These are phyloP conservation scores for Colletotrichum abscissum DNA, from an alignment of 2,329 filamentous ascomycete genomes.

Conservation along the genomic window DNA sequence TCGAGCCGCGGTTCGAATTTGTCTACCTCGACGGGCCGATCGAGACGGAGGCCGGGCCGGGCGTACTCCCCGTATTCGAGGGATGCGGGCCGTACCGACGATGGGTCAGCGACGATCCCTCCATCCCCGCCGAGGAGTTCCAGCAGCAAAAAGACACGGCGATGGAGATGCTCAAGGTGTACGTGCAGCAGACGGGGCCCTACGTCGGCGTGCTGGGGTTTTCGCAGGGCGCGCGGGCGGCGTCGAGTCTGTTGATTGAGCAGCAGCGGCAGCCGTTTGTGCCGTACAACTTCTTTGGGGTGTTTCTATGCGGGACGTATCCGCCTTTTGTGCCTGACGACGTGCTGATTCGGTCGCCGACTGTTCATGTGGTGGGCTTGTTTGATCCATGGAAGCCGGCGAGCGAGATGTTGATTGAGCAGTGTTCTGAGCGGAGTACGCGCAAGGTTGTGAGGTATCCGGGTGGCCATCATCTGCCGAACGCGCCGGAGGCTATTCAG, in stretches of 20 bases:
- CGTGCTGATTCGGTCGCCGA: slow-evolving; percentile 19
- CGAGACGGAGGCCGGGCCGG: slow-evolving; percentile 17
- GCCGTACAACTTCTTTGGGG: slow-evolving; percentile 7
- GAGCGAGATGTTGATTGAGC: slow-evolving; percentile 23
- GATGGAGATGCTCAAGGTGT: slow-evolving; percentile 21
- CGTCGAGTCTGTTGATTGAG: slow-evolving; percentile 27
- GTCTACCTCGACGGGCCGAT: slow-evolving; percentile 29
- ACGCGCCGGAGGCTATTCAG: slow-evolving; percentile 21
- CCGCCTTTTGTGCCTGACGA: slow-evolving; percentile 23
- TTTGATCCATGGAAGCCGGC: slow-evolving; percentile 17
- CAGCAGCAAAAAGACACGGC: slow-evolving; percentile 22
- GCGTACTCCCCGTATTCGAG: slow-evolving; percentile 29
- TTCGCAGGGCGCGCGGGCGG: slow-evolving; percentile 27
- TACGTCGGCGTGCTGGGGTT: slow-evolving; percentile 29
- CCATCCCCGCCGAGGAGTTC: slow-evolving; percentile 14
- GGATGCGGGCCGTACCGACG: slow-evolving; percentile 27
- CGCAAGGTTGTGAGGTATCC: slow-evolving; percentile 22
- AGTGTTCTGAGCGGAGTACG: slow-evolving; percentile 15
- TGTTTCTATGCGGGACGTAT: slow-evolving; percentile 31
- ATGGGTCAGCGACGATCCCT: slow-evolving; percentile 33
- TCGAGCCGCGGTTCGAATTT: slow-evolving; percentile 23
- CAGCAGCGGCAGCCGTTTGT: slow-evolving; percentile 30
- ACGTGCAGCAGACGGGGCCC: slow-evolving; percentile 27
- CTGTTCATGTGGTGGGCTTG: slow-evolving; percentile 26
- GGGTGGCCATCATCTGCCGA: slow-evolving; percentile 26